Evolutionary conservation across 192 early-diverging fungal genomes (phyloP), one percentile per base, ranked within the genome.

Genomic region (Backusella mclennaniae): DNA sequence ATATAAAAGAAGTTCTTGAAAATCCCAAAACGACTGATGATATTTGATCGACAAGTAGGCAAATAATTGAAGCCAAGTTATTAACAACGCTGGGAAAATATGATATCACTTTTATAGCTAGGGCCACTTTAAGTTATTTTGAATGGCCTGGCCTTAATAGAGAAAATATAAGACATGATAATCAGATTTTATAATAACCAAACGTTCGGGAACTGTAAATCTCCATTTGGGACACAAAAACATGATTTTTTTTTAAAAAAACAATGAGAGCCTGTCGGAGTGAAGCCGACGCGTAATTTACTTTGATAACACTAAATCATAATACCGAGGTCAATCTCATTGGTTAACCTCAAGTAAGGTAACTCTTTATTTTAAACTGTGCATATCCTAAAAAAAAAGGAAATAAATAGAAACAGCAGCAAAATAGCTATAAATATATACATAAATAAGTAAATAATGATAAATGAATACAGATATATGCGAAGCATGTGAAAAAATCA

Each of bases 231-330:
- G 56, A 23, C 53, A 56, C 53, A 56, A 56, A 56, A 56, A 26
- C 53, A 63, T 63, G 56, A 3, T 63, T 63, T 63, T 63, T 63
- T 59, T 59, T 63, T 12, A 14, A 29, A 59, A 59, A 29, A 63
- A 63, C 56, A 63, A 63, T 63, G 12, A 11, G 56, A 63, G 56
- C 56, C 56, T 63, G 56, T 63, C 56, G 56, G 56, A 63, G 56
- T 63, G 56, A 29, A 63, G 56, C 56, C 56, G 56, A 63, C 56
- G 56, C 56, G 56, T 63, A 63, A 63, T 63, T 63, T 63, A 63
- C 56, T 63, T 63, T 63, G 56, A 63, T 63, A 29, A 29, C 56
- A 63, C 56, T 63, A 63, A 59, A 63, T 63, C 56, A 63, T 63
- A 63, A 63, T 63, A 29, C 56, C 56, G 26, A 26, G 12, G 4